phyloP scores from a whole-genome alignment of 768 basidiomycete species.

The Kwoniella sp. region DNA sequence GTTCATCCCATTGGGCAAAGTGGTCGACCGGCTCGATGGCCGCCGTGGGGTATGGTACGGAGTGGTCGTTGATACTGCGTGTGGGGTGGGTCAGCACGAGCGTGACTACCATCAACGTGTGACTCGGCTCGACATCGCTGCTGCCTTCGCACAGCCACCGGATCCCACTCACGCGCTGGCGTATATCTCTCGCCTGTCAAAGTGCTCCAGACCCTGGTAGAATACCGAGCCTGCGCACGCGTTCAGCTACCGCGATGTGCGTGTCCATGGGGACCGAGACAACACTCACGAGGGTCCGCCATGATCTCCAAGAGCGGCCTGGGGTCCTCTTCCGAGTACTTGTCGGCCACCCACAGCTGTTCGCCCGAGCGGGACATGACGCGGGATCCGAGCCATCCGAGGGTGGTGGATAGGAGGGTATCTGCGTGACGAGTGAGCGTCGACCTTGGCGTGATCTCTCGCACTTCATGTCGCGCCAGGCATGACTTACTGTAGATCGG shows the following conservation, averaged over 20 bases:
- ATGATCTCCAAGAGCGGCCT: constrained; percentile 38
- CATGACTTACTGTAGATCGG: constrained; percentile 30
- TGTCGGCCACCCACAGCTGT: constrained; percentile 32
- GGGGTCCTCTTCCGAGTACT: constrained; percentile 32
- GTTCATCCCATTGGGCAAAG: constrained; percentile 27
- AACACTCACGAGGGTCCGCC: constrained; percentile 34
- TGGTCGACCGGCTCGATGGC: constrained; percentile 27
- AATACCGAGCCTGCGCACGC: constrained; percentile 19
- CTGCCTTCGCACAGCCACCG: not conserved
- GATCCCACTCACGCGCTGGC: constrained; percentile 32
- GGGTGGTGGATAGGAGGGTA: constrained; percentile 26
- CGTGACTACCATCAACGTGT: not conserved
- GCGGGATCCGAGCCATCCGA: constrained; percentile 24
- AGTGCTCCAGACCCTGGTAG: constrained; percentile 21
- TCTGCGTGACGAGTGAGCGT: constrained; percentile 6
- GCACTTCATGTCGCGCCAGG: not conserved
- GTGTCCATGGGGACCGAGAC: not conserved
- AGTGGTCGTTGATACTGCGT: constrained; percentile 25
- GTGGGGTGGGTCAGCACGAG: not conserved
- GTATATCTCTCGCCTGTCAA: constrained; percentile 26
- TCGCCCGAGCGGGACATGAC: constrained; percentile 34
- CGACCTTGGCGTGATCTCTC: too few species aligned
- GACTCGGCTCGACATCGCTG: not conserved
- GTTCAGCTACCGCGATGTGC: too few species aligned
- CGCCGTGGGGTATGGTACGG: constrained; percentile 39